Percentiles rank a stretch among this genome's conserved stretches.
Conservation (phyloP, 2,329 filamentous ascomycete genomes). For the Neonectria faginata region DNA sequence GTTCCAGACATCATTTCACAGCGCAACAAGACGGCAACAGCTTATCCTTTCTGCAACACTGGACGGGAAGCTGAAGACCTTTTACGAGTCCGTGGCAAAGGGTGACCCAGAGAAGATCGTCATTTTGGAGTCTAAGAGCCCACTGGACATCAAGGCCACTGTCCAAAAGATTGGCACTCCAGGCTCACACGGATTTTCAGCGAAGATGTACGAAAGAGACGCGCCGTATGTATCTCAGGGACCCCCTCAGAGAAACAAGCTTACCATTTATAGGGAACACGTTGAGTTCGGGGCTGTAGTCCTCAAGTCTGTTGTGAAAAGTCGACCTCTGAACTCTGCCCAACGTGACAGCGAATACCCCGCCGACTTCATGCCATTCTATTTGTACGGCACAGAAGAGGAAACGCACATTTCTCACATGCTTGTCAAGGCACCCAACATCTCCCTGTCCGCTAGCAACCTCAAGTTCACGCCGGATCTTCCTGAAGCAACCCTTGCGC, state of each 20-base stretch:
- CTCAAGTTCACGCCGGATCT: conserved; percentile 31
- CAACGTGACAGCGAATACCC: conserved; percentile 53
- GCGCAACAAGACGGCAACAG: conserved; percentile 49
- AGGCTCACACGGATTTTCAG: not conserved
- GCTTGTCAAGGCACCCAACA: conserved; percentile 57
- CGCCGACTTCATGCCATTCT: conserved; percentile 55
- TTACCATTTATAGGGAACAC: conserved; percentile 17
- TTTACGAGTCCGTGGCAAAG: conserved; percentile 4
- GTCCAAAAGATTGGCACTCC: not conserved
- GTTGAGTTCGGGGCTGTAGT: conserved; percentile 34
- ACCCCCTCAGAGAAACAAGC: not conserved
- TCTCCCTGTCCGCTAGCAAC: conserved; percentile 47
- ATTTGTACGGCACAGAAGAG: conserved; percentile 54
- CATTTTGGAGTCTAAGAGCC: conserved; percentile 30
- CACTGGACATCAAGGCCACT: conserved; percentile 5
- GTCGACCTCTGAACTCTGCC: conserved; percentile 52
- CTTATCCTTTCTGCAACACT: conserved; percentile 45
- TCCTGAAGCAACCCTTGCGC: conserved; percentile 31
- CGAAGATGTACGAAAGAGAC: conserved; percentile 25
- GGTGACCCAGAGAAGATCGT: conserved; percentile 25
- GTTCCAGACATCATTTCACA: conserved; percentile 56
- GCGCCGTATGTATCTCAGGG: conserved; percentile 7
- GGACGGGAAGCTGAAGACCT: not conserved
- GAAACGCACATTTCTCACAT: conserved; percentile 58
- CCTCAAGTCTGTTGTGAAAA: conserved; percentile 45